A percentile compares a stretch with the other conserved stretches of the same genome.
Evolutionary conservation across 345 rosid genomes (phyloP).

Genomic region (Eucalyptus paniculata): DNA sequence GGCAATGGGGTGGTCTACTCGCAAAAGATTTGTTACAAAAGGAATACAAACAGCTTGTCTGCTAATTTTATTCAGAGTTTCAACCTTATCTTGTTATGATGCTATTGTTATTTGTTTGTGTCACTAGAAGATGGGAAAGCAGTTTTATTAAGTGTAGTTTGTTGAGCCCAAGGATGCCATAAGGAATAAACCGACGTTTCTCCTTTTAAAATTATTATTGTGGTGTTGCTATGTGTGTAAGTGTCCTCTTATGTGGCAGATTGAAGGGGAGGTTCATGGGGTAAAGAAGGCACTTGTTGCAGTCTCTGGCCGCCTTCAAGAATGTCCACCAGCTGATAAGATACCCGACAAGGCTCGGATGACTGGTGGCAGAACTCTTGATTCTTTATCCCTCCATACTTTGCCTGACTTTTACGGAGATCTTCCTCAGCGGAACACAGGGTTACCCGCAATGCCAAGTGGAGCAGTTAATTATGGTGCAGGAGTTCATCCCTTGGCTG

Average conservation of each 20-base stretch:
- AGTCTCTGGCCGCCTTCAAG: constrained; percentile 74
- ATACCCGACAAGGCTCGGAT: constrained; percentile 19
- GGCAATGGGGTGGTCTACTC: not conserved
- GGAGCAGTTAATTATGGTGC: constrained; percentile 21
- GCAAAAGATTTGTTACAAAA: not conserved
- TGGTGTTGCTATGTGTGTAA: not conserved
- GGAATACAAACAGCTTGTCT: not conserved
- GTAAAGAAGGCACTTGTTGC: constrained; percentile 69
- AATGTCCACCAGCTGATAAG: constrained; percentile 29
- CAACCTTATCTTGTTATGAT: not conserved
- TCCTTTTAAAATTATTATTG: not conserved
- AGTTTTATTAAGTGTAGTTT: not conserved
- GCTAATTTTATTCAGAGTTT: not conserved
- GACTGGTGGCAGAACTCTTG: constrained; percentile 25
- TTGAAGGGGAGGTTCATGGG: constrained; percentile 61
- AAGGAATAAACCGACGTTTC: not conserved
- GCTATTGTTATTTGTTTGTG: not conserved
- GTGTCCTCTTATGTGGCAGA: constrained; percentile 26
- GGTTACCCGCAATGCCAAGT: constrained; percentile 10
- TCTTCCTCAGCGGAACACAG: constrained; percentile 15
- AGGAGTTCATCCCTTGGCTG: constrained; percentile 20
- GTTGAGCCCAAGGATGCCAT: not conserved
- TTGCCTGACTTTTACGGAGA: constrained; percentile 15
- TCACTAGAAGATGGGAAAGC: not conserved
- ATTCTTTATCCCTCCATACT: constrained; percentile 15